Evolutionary conservation across 768 basidiomycete species (phyloP).

Genomic region (Tulasnella sp.): DNA sequence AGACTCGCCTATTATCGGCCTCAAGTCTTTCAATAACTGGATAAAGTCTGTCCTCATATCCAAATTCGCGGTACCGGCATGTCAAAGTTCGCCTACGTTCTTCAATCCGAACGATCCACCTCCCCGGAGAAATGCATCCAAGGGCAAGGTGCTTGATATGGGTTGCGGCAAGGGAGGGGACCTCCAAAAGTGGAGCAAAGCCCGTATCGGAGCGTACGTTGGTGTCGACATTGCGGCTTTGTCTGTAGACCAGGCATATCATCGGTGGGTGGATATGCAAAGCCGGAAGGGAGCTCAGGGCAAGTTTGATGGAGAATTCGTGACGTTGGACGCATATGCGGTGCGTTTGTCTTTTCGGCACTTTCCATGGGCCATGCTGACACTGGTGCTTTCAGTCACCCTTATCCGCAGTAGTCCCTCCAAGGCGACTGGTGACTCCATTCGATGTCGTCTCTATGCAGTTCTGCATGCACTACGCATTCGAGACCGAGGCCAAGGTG

Average conservation of each 20-base stretch:
- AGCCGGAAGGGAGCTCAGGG: constrained; percentile 23
- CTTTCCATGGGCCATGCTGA: background rate
- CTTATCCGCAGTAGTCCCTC: constrained; percentile 55
- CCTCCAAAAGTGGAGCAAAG: constrained; percentile 88
- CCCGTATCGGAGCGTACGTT: constrained; percentile 62
- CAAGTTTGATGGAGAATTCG: constrained; percentile 64
- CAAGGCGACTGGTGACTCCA: constrained; percentile 44
- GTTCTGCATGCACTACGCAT: constrained; percentile 99
- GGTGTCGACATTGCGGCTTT: constrained; percentile 82
- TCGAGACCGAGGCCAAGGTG: constrained; percentile 78
- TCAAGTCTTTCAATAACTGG: constrained; percentile 99
- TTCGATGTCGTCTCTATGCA: constrained; percentile 98
- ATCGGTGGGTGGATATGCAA: constrained; percentile 44
- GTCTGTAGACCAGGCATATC: constrained; percentile 78
- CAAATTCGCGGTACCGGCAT: constrained; percentile 66
- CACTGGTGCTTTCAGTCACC: constrained; percentile 33
- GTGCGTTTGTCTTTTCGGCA: constrained; percentile 23
- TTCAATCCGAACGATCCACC: background rate
- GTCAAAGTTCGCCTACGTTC: constrained; percentile 30
- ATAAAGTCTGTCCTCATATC: constrained; percentile 94
- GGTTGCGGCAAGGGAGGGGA: constrained; percentile 99
- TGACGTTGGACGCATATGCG: constrained; percentile 78
- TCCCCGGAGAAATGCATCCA: background rate
- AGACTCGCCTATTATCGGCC: constrained; percentile 88
- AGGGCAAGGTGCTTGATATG: constrained; percentile 83